phyloP scores from a whole-genome alignment of 768 basidiomycete genomes.

The Russula dissimulans region DNA sequence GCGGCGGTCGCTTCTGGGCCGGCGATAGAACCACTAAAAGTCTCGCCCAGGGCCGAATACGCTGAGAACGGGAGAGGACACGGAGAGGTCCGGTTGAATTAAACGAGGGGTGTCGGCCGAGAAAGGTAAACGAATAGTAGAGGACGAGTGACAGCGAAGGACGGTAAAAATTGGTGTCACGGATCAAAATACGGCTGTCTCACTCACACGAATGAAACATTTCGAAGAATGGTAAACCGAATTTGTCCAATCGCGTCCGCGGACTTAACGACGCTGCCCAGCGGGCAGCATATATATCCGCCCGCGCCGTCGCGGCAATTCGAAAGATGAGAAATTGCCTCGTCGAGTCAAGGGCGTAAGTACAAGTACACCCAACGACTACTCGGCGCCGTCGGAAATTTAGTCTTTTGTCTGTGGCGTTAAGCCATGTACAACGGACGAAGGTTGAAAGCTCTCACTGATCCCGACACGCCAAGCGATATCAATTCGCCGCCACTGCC shows the following conservation, averaged over 20 bases:
- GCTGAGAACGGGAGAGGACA: not conserved
- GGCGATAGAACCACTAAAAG: not conserved
- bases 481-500: not conserved
- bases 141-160: not conserved
- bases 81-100: too few relatives aligned
- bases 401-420: not conserved
- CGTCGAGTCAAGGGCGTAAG: not conserved
- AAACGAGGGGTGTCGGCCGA: too few relatives aligned
- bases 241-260: not conserved
- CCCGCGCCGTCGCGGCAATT: not conserved
- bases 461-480: not conserved
- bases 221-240: not conserved
- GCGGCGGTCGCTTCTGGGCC: too few relatives aligned
- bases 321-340: not conserved
- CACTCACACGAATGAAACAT: not conserved
- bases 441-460: not conserved
- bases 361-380: not conserved
- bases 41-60: not conserved
- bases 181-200: too few relatives aligned
- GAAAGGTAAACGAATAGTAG: not conserved
- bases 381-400: not conserved
- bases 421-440: not conserved
- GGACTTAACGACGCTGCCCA: not conserved
- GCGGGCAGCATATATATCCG: too few relatives aligned
- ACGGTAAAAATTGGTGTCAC: too few relatives aligned